These are phyloP conservation scores for Kuraishia floccosa DNA, from an alignment of 805 yeast genomes.

Conservation along the genomic window DNA sequence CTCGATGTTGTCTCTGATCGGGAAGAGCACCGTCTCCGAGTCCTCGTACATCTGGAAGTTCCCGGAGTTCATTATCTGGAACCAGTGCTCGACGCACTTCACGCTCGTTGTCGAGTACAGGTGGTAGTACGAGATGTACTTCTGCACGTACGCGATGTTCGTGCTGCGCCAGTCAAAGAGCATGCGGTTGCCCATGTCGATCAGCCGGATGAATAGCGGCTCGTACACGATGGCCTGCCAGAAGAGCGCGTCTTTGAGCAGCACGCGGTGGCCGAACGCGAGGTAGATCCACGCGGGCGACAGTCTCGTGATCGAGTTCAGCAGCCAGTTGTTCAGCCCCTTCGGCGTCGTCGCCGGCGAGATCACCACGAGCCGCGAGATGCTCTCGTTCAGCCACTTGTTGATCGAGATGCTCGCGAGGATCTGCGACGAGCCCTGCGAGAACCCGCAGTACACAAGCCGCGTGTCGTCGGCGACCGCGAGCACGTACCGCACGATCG, in stretches of 20 bases:
- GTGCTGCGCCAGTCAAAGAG: slow-evolving; percentile 72
- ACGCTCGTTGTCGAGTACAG: slow-evolving; percentile 87
- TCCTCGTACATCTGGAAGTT: slow-evolving; percentile 89
- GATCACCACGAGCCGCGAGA: slow-evolving; percentile 60
- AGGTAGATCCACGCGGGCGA: slow-evolving; percentile 65
- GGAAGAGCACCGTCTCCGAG: slow-evolving; percentile 16
- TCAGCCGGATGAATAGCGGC: slow-evolving; percentile 57
- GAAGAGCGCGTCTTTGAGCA: slow-evolving; percentile 47
- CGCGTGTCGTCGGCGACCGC: not conserved
- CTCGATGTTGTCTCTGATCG: slow-evolving; percentile 35
- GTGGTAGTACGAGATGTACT: slow-evolving; percentile 73
- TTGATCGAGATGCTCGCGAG: slow-evolving; percentile 69
- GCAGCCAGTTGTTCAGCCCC: slow-evolving; percentile 59
- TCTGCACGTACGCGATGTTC: slow-evolving; percentile 67
- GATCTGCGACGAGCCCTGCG: slow-evolving; percentile 92
- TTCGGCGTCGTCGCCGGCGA: slow-evolving; percentile 94
- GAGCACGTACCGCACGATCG: slow-evolving; percentile 65
- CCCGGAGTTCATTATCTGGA: slow-evolving; percentile 70
- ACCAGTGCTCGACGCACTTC: slow-evolving; percentile 93
- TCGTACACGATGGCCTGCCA: slow-evolving; percentile 78
- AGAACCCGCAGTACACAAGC: slow-evolving; percentile 74
- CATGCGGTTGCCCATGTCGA: slow-evolving; percentile 56
- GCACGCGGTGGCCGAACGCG: slow-evolving; percentile 63
- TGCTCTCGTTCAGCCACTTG: slow-evolving; percentile 46
- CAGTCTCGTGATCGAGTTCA: slow-evolving; percentile 66